Percentiles rank a stretch among this genome's conserved stretches.
These are phyloP conservation scores for Solanum chmielewskii DNA, from an alignment of 257 asterid genomes.

Conservation along the genomic window DNA sequence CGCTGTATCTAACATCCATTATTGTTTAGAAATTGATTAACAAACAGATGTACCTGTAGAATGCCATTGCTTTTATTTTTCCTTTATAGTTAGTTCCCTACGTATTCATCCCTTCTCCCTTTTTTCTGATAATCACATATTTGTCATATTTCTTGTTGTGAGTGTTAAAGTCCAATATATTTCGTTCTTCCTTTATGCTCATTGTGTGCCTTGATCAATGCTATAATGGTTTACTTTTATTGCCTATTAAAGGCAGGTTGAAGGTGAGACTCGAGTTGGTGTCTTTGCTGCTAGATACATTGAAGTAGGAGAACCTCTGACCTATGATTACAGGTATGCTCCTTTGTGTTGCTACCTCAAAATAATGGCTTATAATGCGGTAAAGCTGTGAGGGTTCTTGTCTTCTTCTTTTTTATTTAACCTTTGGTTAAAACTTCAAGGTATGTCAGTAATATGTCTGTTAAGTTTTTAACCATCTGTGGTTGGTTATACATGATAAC, in stretches of 20 bases:
- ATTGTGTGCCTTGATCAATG: background rate
- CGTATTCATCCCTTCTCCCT: background rate
- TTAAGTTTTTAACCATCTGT: background rate
- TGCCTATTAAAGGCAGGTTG: constrained; percentile 59
- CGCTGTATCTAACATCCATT: background rate
- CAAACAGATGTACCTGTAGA: background rate
- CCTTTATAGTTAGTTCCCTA: background rate
- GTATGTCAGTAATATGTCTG: background rate
- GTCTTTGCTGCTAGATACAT: constrained; percentile 73
- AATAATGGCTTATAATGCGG: background rate
- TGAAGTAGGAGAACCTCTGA: constrained; percentile 73
- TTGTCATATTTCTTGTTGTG: background rate
- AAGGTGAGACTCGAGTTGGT: constrained; percentile 82
- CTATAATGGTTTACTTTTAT: constrained; percentile 4
- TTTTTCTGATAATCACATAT: background rate
- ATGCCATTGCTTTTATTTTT: background rate
- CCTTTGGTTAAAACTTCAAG: background rate
- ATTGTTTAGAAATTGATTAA: background rate
- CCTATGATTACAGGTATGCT: constrained; percentile 83
- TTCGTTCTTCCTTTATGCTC: background rate
- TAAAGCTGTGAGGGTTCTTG: background rate
- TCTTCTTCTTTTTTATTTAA: background rate
- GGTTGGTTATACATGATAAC: background rate
- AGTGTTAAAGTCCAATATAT: background rate
- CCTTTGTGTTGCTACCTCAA: background rate